Base-by-base conservation (phyloP, 192 early-diverging fungal genomes). In the Haplosporangium gracile region DNA sequence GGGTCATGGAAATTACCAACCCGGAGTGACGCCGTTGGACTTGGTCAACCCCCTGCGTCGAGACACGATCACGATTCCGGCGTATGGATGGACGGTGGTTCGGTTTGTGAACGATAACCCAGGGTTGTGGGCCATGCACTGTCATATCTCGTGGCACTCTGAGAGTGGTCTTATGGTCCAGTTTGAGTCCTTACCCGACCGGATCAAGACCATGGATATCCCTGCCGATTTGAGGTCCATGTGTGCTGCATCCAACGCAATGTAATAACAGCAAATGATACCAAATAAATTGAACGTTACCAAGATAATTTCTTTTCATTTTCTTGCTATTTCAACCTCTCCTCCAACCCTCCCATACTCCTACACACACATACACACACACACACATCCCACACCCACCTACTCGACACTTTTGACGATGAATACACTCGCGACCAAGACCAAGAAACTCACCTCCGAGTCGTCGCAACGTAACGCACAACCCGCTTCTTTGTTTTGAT, bases 81-180 rank as follows among this genome's bases (percentile, higher is more conserved):
- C 72, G 4, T 76, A 36, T 74, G 88, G 89, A 68, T 83, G 70
- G 34, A 70, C 79, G 2, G 70, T 87, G 13, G 55, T 87, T 45
- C 75, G 81, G 10, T 85, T 87, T 51, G 68, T 78, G 24, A 76
- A 65, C 65, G 88, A 91, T 26, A 90, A 88, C 45, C 83, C 89
- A 3, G 89, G 89, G 16, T 32, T 89, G 57, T 89, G 89, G 89
- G 71, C 79, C 9, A 53, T 90, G 24, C 89, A 90, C 53, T 90
- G 89, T 53, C 89, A 90, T 32, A 90, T 90, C n/a, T 82, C 88
- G 22, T 82, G 91, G 71, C 91, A 92, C n/a, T 82, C 91, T 82
- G 88, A 81, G 26, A 78, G 80, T 29, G 90, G 88, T 5, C 73
- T 90, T n/a, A 49, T 83, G 71, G 34, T 86, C 3, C 82, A 88